Base-by-base conservation (phyloP, 768 basidiomycete species). In the Sistotremastrum suecicum region DNA sequence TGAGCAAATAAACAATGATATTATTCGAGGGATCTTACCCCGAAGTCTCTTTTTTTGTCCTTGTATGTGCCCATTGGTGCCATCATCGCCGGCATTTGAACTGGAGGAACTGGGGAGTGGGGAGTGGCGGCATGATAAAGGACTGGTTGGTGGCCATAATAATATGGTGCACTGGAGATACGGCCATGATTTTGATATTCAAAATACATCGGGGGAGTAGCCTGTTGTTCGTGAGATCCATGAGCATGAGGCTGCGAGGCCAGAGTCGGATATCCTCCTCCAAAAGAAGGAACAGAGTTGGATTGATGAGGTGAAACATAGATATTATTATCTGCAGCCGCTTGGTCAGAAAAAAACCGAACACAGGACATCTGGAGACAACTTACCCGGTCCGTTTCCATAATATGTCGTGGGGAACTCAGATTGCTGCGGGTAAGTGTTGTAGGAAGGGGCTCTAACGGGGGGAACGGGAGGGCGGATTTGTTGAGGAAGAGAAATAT, bases 71-170 rank as follows among this genome's bases (percentile, higher is more conserved):
- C 20, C 20, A 65, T 59, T 12, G 63, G 56, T 34, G 70, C 66
- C 39, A 60, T 58, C 20, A 69, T 58, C 38, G 67, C 54, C 34
- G 61, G 56, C 30, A 74, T 47, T 46, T 75, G 75, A 28, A 70
- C 61, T n/a, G 67, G 63, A 5, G 70, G 60, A 65, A 80, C 70
- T 29, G 76, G 68, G 4, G 76, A 74, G 44, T 72, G 70, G 30
- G 71, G 64, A 30, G 69, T 66, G 36, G 54, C 40, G 8, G 66
- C 58, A 48, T 75, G 69, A 58, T 77, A 82, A 48, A 82, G 63
- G 56, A 82, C 66, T 5, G 74, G 61, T 54, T 78, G 80, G 49
- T 66, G 68, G 31, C 75, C 67, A 54, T 76, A 80, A 55, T 68
- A 84, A 54, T 69, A 83, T 49, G 75, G 80, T 8, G 78, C 74